Base-by-base conservation (phyloP, 108 stramenopile species). In the Thalassiosira profunda region DNA sequence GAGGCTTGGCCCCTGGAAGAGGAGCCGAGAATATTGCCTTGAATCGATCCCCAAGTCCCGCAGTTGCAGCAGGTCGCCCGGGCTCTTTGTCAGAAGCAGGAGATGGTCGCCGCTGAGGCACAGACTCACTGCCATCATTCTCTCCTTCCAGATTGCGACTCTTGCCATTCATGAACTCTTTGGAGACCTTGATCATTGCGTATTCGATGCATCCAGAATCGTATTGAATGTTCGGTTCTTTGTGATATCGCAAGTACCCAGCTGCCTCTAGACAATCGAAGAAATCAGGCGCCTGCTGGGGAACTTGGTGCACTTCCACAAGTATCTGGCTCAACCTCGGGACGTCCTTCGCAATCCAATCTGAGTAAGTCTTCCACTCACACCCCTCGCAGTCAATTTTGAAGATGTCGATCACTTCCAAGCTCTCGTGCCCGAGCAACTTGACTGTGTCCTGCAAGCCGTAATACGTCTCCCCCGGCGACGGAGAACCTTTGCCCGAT, bases 281-380 rank as follows among this genome's bases (percentile, higher is more conserved):
- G 34, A 78, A 81, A n/a, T 45, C 38, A 40, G 38, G 38, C 23
- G 7, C 7, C 4, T 18, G 18, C 4, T 70, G 41, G 5, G 55
- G 47, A 12, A 47, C 64, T 3, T 58, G 10, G 46, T 86, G 86
- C 0, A 72, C 57, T 69, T 87, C 86, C 5, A 87, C 59, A 33
- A 82, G 44, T 53, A 87, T 72, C 56, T 87, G 86, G 0, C 86
- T 62, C 5, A 80, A 12, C 47, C 25, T 29, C 0, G 59, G 42
- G 5, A 75, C 37, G 8, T 17, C 47, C 7, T 11, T 7, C 4
- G 31, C 12, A 12, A 86, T 35, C 60, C 44, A 61, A 20, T 61
- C 18, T 6, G 10, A 6, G 10, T 20, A 21, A 5, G 42, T 28
- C 2, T 37, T 45, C 60, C 60, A 61, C 4, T 61, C 60, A 17